phyloP scores from a whole-genome alignment of 2,329 filamentous ascomycete species.

The Apiospora pterosperma region DNA sequence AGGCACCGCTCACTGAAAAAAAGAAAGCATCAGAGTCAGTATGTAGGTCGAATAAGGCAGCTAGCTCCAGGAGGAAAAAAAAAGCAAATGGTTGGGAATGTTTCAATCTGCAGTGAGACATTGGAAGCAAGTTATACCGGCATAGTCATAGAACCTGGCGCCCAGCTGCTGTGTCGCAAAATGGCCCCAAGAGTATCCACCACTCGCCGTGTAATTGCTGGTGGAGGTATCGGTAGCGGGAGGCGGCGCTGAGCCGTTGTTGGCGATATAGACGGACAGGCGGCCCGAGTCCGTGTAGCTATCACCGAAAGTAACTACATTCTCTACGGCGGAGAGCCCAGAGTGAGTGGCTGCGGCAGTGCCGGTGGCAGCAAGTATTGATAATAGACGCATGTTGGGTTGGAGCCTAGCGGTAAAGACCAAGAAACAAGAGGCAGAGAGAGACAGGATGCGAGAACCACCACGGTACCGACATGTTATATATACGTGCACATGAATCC shows the following conservation, averaged over 20 bases:
- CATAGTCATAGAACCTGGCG: slow-evolving; percentile 62
- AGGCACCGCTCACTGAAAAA: slow-evolving; percentile 57
- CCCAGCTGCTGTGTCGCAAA: slow-evolving; percentile 60
- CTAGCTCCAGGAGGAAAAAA: too few species aligned
- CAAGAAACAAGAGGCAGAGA: not conserved
- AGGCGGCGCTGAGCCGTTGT: slow-evolving; percentile 60
- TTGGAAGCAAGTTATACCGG: slow-evolving; percentile 27
- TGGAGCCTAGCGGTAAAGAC: not conserved
- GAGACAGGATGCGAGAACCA: not conserved
- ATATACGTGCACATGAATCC: not conserved
- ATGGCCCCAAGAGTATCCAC: slow-evolving; percentile 67
- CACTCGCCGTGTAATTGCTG: slow-evolving; percentile 54
- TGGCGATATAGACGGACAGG: slow-evolving; percentile 56
- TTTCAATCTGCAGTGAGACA: not conserved
- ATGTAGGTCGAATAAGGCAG: not conserved
- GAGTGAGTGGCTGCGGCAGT: slow-evolving; percentile 15
- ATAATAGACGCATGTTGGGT: not conserved
- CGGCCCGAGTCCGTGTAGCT: slow-evolving; percentile 75
- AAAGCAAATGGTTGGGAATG: not conserved
- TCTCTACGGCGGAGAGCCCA: slow-evolving; percentile 44
- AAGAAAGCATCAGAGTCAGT: not conserved
- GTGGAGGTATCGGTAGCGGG: slow-evolving; percentile 47
- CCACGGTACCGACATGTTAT: not conserved
- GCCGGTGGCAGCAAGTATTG: slow-evolving; percentile 2
- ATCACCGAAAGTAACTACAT: slow-evolving; percentile 68